These are phyloP conservation scores for Pichia gijzeniarum DNA, from an alignment of 805 yeast species.

Conservation along the genomic window DNA sequence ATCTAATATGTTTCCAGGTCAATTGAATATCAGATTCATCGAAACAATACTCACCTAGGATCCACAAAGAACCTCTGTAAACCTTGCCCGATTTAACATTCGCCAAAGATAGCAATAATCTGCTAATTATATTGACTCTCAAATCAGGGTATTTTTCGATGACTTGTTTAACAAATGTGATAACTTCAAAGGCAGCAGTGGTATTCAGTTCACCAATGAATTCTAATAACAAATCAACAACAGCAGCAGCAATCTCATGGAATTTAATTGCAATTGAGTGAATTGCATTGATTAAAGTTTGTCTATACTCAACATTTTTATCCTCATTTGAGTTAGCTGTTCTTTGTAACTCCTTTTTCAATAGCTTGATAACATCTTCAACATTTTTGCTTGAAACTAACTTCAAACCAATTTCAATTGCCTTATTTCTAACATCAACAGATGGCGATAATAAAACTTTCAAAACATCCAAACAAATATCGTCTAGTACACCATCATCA, in stretches of 20 bases:
- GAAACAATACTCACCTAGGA: constrained; percentile 83
- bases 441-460: constrained; percentile 85
- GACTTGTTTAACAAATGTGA: constrained; percentile 89
- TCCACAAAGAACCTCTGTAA: constrained; percentile 91
- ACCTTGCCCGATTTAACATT: constrained; percentile 81
- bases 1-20: constrained; percentile 83
- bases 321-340: constrained; percentile 71
- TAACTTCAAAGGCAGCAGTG: constrained; percentile 80
- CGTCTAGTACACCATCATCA: constrained; percentile 73
- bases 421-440: constrained; percentile 83
- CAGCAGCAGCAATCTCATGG: constrained; percentile 85
- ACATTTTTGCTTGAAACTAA: constrained; percentile 83
- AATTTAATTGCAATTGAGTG: constrained; percentile 84
- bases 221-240: constrained; percentile 81
- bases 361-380: constrained; percentile 84
- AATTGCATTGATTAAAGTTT: constrained; percentile 78
- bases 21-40: constrained; percentile 66
- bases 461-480: constrained; percentile 76
- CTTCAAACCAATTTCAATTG: constrained; percentile 75
- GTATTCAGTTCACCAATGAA: constrained; percentile 81
- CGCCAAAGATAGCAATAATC: constrained; percentile 57
- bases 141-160: constrained; percentile 85
- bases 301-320: constrained; percentile 80
- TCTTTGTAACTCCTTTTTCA: constrained; percentile 83
- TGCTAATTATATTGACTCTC: constrained; percentile 55